Evolutionary conservation across 495 filamentous ascomycete species (phyloP), one percentile per base, ranked within the genome.

Genomic region (Penicillium turbatum): DNA sequence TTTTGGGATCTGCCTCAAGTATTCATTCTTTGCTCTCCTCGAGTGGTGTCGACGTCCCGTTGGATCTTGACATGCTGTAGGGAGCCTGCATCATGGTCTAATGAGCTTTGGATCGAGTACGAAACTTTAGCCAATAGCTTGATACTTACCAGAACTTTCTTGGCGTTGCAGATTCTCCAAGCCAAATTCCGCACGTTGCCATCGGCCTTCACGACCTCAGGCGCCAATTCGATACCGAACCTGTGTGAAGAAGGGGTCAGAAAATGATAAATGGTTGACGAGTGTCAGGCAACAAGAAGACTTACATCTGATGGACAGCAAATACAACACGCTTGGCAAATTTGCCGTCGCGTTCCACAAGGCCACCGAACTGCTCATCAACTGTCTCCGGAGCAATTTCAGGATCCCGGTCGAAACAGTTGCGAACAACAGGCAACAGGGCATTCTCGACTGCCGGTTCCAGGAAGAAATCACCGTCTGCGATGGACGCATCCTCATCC

Each of bases 201-300:
- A 77, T 98, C 93, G 1, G 91, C 89, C 51, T 86, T 84, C 37
- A 98, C 93, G 11, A 98, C 95, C 44, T 89, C 89, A 3, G 91
- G 86, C 6, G 95, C 89, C 56, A 98, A 86, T 68, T 98, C 95
- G 53, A 98, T 86, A 48, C 93, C 95, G 65, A 98, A 98, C 80
- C 82, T 80, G 37, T 27, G n/a, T 6, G 38, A 26, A 11, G 27
- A 17, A 19, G 6, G 34, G 11, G 39, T 64, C 50, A 61, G 56
- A n/a, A 27, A 34, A 54, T 10, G 31, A 27, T 24, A 43, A 2
- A 49, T 12, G 29, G 27, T 16, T 6, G 38, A 7, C 2, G 13
- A n/a, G 11, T 15, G n/a, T 13, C 6, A 16, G 7, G 5, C 2
- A 30, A 12, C 13, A 35, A 17, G 27, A 40, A 30, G 30, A 65